Conservation (phyloP, 441 rosid genomes). For the Sinapis alba region DNA sequence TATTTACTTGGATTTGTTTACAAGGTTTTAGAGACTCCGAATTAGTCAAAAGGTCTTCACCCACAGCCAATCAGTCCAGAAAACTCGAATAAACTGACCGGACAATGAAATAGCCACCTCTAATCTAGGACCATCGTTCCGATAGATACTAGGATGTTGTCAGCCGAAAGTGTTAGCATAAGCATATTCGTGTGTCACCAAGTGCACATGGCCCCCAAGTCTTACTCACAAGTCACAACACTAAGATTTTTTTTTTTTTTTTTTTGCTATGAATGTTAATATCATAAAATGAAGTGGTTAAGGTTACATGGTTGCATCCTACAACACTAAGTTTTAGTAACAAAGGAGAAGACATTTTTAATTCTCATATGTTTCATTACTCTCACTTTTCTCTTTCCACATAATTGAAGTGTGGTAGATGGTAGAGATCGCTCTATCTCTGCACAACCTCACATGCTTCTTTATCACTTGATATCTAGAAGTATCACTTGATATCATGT, state of each 20-base stretch:
- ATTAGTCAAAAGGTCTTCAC: neutral
- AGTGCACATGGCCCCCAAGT: constrained; percentile 33
- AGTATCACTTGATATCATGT: constrained; percentile 37
- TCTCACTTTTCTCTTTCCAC: constrained; percentile 35
- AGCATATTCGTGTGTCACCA: constrained; percentile 11
- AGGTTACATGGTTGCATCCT: too few species aligned
- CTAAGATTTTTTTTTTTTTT: too few species aligned
- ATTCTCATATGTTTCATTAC: constrained; percentile 32
- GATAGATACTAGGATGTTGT: neutral
- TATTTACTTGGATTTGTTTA: neutral
- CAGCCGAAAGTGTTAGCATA: constrained; percentile 10
- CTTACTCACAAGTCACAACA: constrained; percentile 30
- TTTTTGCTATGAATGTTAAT: too few species aligned
- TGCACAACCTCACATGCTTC: constrained; percentile 42
- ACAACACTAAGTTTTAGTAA: neutral
- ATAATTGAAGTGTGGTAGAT: constrained; percentile 40
- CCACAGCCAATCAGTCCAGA: neutral
- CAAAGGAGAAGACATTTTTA: constrained; percentile 33
- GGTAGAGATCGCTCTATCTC: constrained; percentile 34
- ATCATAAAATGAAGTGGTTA: too few species aligned
- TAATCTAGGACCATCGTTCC: neutral
- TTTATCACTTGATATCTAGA: constrained; percentile 35
- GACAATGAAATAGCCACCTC: too few species aligned
- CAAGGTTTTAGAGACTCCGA: neutral
- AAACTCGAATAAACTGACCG: too few species aligned